A percentile compares a stretch with the other conserved stretches of the same genome.
Evolutionary conservation across 176 grass and related monocot genomes (phyloP).

Genomic region (Secale cereale): DNA sequence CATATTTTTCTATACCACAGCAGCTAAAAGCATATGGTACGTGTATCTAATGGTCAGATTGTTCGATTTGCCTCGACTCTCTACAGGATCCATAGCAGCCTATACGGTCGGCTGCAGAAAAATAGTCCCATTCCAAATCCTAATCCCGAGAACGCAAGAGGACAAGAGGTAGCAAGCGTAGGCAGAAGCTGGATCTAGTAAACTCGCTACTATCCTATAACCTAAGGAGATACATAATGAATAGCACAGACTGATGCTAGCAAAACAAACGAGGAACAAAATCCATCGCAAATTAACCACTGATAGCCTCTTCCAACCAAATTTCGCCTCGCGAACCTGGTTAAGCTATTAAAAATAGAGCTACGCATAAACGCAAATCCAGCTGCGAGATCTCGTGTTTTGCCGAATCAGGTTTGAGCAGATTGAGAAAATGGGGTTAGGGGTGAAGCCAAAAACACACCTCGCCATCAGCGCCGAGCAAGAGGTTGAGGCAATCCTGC

Average conservation of each 20-base stretch:
- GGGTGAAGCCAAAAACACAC: not conserved
- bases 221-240: not conserved
- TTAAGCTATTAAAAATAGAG: not conserved
- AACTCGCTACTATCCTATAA: not conserved
- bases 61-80: not conserved
- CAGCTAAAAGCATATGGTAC: not conserved
- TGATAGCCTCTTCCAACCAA: not conserved
- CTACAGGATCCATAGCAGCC: not conserved
- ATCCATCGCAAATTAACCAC: not conserved
- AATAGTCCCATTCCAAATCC: not conserved
- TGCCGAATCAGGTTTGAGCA: not conserved
- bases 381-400: slow-evolving; percentile 24
- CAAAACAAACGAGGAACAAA: not conserved
- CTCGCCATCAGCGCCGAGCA: slow-evolving; percentile 15
- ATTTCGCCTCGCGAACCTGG: not conserved
- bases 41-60: not conserved
- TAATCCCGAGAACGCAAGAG: not conserved
- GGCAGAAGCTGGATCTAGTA: not conserved
- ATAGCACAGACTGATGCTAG: not conserved
- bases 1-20: no score
- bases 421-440: slow-evolving; percentile 10
- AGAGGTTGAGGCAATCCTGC: slow-evolving; percentile 21
- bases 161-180: not conserved
- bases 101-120: not conserved
- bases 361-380: not conserved